Evolutionary conservation across 805 yeast genomes (phyloP), one percentile per base, ranked within the genome.

Genomic region (Candida sanyiensis): DNA sequence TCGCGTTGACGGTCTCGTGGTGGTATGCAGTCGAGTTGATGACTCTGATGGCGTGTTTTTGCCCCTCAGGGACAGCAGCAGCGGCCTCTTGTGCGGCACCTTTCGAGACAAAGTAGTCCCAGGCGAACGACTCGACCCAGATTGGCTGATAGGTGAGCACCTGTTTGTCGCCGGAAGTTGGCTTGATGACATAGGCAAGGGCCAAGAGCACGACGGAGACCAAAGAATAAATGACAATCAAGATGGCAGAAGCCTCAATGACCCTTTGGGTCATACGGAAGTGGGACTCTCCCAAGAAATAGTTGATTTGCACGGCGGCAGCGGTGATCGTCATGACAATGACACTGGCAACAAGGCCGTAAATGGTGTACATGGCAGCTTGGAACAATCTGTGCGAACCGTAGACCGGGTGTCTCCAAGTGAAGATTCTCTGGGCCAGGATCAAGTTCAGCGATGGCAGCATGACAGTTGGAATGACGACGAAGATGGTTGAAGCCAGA

Each of bases 371-470:
- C 80, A 81, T 73, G 19, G 62, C 33, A 28, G 42, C 35, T 69
- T 73, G 71, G 48, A 82, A 75, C 18, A 66, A 39, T 45, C 58
- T 64, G 33, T 70, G 60, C 19, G 73, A 63, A 27, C 88, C 89
- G 13, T 75, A 73, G 29, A 73, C 75, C 10, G 90, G 89, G 57
- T 83, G 89, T 59, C 80, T 67, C 87, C 88, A 82, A 10, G 85
- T 79, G 62, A 80, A 80, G 21, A 80, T 62, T 57, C 89, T 72
- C 58, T 81, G 88, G 8, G 85, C 85, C 41, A 83, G 60, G 20
- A 80, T 70, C 58, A 80, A 66, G 52, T 78, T 79, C 51, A 77
- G 64, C 6, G 82, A 68, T 33, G 76, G 73, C 36, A 82, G 54
- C 31, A 76, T 57, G 18, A 77, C 72, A 13, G 78, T 71, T n/a